Conservation (phyloP, 116 monocot genomes). For the Trichopus zeylanicus region DNA sequence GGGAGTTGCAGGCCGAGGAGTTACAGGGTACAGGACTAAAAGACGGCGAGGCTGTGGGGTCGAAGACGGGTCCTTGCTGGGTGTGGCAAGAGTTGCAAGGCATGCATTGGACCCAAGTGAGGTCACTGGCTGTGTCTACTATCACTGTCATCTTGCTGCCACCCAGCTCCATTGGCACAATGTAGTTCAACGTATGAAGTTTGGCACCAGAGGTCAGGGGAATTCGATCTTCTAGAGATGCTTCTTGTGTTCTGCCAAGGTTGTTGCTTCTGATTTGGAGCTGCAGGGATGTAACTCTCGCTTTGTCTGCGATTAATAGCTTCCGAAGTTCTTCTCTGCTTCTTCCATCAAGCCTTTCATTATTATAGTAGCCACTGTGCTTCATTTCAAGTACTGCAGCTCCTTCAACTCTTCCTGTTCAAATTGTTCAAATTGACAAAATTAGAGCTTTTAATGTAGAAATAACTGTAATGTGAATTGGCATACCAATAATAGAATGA, state of each 20-base stretch:
- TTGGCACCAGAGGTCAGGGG: constrained; percentile 50
- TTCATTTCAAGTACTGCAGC: constrained; percentile 52
- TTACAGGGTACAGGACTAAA: constrained; percentile 45
- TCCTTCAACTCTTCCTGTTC: constrained; percentile 34
- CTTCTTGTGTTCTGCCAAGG: not conserved
- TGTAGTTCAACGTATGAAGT: constrained; percentile 66
- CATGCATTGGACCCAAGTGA: constrained; percentile 79
- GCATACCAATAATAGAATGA: too few relatives aligned
- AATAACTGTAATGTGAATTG: too few relatives aligned
- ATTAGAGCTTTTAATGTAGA: too few relatives aligned
- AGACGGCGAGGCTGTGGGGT: constrained; percentile 46
- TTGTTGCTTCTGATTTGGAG: not conserved
- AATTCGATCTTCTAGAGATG: constrained; percentile 7
- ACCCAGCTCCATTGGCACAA: constrained; percentile 39
- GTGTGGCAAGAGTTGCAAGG: constrained; percentile 64
- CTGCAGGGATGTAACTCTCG: not conserved
- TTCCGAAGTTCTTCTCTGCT: constrained; percentile 10
- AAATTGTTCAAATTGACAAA: constrained; percentile 3
- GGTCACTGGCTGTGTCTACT: constrained; percentile 91
- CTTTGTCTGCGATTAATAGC: constrained; percentile 12
- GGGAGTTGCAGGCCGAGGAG: constrained; percentile 33
- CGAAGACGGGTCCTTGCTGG: constrained; percentile 59
- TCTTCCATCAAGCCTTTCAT: not conserved
- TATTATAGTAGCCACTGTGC: constrained; percentile 22
- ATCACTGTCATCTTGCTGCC: constrained; percentile 36